Evolutionary conservation across 1,284 basidiomycete species (phyloP).

Genomic region (Ustilago esculenta): DNA sequence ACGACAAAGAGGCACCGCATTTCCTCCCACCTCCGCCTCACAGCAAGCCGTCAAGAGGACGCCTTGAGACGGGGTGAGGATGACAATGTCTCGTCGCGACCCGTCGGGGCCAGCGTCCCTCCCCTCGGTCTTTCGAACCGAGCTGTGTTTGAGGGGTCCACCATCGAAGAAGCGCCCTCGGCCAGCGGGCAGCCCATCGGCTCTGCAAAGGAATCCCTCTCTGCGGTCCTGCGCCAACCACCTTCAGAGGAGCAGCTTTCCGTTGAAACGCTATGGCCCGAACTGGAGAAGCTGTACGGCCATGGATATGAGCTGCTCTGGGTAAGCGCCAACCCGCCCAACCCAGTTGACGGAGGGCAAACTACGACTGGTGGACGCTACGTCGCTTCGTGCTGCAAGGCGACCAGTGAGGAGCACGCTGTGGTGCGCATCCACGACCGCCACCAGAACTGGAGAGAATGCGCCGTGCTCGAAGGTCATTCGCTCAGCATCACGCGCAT

Average conservation of each 20-base stretch:
- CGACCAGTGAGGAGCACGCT: constrained; percentile 86
- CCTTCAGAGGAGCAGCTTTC: constrained; percentile 75
- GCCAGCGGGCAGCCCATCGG: constrained; percentile 51
- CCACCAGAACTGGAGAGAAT: constrained; percentile 74
- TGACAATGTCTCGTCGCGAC: constrained; percentile 20
- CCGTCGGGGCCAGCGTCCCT: constrained; percentile 59
- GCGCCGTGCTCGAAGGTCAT: constrained; percentile 82
- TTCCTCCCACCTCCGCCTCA: constrained; percentile 19
- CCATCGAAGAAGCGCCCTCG: constrained; percentile 30
- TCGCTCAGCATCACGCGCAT: constrained; percentile 88
- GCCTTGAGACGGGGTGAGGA: not conserved
- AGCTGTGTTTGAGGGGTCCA: constrained; percentile 48
- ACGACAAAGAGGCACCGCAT: constrained; percentile 19
- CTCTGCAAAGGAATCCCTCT: constrained; percentile 32
- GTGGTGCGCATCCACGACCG: constrained; percentile 82
- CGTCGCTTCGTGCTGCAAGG: constrained; percentile 91
- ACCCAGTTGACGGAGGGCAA: constrained; percentile 19
- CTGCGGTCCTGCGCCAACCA: constrained; percentile 55
- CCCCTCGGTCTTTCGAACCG: constrained; percentile 64
- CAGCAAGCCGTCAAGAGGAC: constrained; percentile 2
- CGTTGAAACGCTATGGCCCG: constrained; percentile 91
- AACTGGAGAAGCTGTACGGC: constrained; percentile 94
- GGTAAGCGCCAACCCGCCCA: constrained; percentile 35
- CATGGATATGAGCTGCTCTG: constrained; percentile 90
- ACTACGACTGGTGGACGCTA: constrained; percentile 71